These are phyloP conservation scores for Closterium sp. DNA, from an alignment of 139 green algal species.

Conservation along the genomic window DNA sequence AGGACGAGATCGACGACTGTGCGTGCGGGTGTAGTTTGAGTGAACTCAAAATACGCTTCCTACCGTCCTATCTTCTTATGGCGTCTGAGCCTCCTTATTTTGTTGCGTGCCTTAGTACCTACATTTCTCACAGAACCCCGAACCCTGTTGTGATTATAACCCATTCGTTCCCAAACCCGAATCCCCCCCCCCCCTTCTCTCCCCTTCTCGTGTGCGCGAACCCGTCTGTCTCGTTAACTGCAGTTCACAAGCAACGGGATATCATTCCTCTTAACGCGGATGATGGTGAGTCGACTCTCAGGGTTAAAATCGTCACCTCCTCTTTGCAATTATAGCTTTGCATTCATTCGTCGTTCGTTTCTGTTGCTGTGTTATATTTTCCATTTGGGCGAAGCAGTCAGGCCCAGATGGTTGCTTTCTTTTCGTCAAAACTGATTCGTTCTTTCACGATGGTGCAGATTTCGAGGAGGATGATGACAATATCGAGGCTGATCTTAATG, in stretches of 20 bases:
- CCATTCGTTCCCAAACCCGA: too few species aligned
- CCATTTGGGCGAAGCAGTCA: background rate
- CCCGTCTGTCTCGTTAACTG: background rate
- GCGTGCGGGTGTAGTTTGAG: background rate
- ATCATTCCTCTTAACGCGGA: background rate
- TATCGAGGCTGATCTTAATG: background rate
- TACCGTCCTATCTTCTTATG: too few species aligned
- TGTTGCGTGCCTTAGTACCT: too few species aligned
- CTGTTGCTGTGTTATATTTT: background rate
- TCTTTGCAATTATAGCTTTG: too few species aligned
- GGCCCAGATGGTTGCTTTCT: background rate
- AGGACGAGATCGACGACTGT: slow-evolving; percentile 31
- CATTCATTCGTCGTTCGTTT: too few species aligned
- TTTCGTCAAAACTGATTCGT: too few species aligned
- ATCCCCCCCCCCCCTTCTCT: too few species aligned
- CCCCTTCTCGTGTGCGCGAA: background rate
- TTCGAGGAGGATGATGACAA: slow-evolving; percentile 16
- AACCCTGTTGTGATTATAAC: background rate
- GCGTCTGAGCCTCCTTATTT: too few species aligned
- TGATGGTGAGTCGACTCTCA: background rate
- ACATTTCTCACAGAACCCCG: background rate
- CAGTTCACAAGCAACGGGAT: background rate
- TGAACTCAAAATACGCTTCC: background rate
- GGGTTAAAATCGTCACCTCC: too few species aligned
- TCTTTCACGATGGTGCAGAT: background rate